These are phyloP conservation scores for Pichia sp. DNA, from an alignment of 1,139 yeast species.

Conservation along the genomic window DNA sequence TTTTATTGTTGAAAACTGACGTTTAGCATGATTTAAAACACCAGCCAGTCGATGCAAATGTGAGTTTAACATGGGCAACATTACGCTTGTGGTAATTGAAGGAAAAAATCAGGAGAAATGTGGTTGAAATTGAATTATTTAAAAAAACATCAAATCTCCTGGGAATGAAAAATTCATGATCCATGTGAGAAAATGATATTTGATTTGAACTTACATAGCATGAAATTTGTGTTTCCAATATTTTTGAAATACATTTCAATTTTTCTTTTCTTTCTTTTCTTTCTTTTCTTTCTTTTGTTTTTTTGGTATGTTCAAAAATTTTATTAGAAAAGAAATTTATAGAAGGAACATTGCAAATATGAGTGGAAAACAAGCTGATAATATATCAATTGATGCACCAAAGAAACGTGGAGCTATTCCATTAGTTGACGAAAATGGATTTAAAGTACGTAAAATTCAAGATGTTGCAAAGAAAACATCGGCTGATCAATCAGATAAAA, in stretches of 20 bases:
- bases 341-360: background rate
- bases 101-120: background rate
- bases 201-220: background rate
- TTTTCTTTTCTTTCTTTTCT: background rate
- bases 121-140: too few species aligned
- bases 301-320: background rate
- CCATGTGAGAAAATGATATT: background rate
- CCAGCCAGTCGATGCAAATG: conserved; percentile 7
- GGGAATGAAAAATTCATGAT: background rate
- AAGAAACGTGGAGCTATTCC: conserved; percentile 18
- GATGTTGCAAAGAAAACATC: conserved; percentile 37
- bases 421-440: conserved; percentile 42
- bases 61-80: conserved; percentile 7
- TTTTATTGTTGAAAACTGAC: conserved; percentile 20
- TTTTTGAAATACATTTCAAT: background rate
- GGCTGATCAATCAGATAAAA: conserved; percentile 41
- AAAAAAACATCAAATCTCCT: background rate
- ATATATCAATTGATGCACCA: background rate
- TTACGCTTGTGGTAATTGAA: background rate
- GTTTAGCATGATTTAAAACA: conserved; percentile 7
- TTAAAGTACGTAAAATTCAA: conserved; percentile 41
- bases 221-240: background rate
- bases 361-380: background rate
- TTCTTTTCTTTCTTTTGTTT: background rate
- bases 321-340: background rate